Conservation (phyloP, 2,329 filamentous ascomycete species). For the Sodiomyces alkalinus region DNA sequence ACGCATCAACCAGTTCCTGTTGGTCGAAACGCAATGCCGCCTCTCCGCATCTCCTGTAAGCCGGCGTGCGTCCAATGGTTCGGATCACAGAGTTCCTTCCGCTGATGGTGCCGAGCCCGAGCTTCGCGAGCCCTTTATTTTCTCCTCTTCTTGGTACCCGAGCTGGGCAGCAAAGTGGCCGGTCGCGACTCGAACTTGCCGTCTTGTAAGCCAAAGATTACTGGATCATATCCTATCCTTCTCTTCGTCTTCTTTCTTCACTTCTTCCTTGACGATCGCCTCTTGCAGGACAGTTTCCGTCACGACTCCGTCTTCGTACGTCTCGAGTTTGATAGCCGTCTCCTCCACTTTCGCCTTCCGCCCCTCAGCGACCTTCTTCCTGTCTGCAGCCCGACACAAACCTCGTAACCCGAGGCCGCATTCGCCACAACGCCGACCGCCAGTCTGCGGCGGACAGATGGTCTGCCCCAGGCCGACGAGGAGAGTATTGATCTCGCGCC, state of each 20-base stretch:
- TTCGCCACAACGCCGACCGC: constrained; percentile 68
- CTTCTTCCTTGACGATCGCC: constrained; percentile 1
- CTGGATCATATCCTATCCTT: no score
- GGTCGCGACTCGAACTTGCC: background rate
- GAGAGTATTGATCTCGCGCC: constrained; percentile 86
- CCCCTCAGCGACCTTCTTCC: constrained; percentile 43
- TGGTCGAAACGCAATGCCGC: no score
- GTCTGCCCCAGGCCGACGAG: constrained; percentile 82
- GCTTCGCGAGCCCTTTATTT: no score
- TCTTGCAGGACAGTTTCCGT: constrained; percentile 15
- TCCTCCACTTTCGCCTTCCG: constrained; percentile 28
- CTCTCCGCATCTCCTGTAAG: no score
- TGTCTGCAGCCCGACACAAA: constrained; percentile 59
- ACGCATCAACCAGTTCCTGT: no score
- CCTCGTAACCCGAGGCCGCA: constrained; percentile 66
- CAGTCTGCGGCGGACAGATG: constrained; percentile 52
- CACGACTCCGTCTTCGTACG: constrained; percentile 14
- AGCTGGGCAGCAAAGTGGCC: background rate
- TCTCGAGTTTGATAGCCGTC: constrained; percentile 7
- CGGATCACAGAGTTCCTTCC: no score
- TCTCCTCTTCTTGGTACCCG: no score
- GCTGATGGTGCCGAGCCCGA: no score
- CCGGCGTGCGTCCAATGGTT: no score
- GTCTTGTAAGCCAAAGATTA: no score
- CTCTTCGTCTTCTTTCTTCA: background rate